Base-by-base conservation (phyloP, 1,284 basidiomycete species). In the Apiotrichum akiyoshidainum region DNA sequence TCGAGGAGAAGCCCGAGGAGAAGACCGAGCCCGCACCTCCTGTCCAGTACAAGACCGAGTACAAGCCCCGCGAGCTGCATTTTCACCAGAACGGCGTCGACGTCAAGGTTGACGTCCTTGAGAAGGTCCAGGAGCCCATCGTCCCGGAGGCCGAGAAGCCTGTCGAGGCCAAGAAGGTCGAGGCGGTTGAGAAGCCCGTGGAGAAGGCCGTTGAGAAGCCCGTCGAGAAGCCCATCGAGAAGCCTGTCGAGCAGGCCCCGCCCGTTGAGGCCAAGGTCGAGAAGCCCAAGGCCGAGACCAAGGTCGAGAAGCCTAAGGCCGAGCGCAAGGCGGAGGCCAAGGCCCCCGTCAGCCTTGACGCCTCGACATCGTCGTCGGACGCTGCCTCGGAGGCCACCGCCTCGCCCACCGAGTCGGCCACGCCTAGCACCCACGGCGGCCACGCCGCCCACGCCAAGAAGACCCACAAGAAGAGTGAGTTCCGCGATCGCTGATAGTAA, bases 1-100 rank as follows among this genome's bases (percentile, higher is more conserved):
- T 26, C 14, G 48, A 50, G 35, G 47, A 48, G 34, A 48, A 37
- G 33, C 13, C 14, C 14, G 48, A 50, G 35, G 47, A 48, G 34
- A 48, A 37, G 33, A 4, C 14, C 12, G 46, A 47, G 34, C 17
- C 34, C n/a, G 34, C 17, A 17, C 26, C 14, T 10, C 14, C 31
- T 26, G 26, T 5, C 31, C 21, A 33, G 46, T 14, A 17, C 13
- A 46, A 46, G 46, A 12, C 21, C 7, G 46, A 46, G 31, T 14
- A 26, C 22, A 45, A 46, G 46, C 12, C 26, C 26, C 26, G 26
- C 26, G 26, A 21, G 12, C 21, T n/a, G 26, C 31, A n/a, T 17
- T 8, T 26, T 12, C 26, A 17, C 26, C 14, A 17, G 26, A 12
- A 22, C 16, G 21, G 10, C 13, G 16, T n/a, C 31, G 31, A 33